Base-by-base conservation (phyloP, 352 stramenopile species). In the Phytophthora syringae region DNA sequence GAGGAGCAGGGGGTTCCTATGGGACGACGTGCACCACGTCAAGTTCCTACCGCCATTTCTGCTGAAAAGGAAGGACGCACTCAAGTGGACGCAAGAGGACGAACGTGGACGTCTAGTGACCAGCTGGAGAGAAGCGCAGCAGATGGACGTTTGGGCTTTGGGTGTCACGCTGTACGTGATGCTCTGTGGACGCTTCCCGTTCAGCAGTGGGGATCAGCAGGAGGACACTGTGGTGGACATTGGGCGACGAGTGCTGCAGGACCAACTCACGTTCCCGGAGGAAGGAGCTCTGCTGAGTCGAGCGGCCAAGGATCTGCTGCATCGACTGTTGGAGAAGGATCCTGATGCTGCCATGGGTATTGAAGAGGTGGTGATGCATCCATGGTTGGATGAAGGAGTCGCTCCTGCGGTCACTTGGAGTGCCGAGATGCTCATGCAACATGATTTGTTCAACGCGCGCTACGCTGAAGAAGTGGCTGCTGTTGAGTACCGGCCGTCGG, bases 131-230 rank as follows among this genome's bases (percentile, higher is more conserved):
- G 77, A 91, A 16, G 87, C 82, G 0, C 75, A 80, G 34, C 87
- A 93, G 43, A 37, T 93, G 7, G 87, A 95, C 59, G 52, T 86
- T 9, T 95, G 80, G 80, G 82, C 84, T 2, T 70, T 95, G 7
- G 87, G 87, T 3, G 77, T 95, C 22, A 90, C 81, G 6, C 80
- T 92, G 55, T 92, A 85, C 50, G 67, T 88, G 45, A 70, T 94
- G 59, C 63, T 94, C 2, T 92, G 77, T 30, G 80, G 73, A 1
- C 64, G 64, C 13, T 91, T 87, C 49, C 85, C 85, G 1, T 93
- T 92, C 39, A 57, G 68, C 34, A 59, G 20, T 25, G 39, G 52
- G 0, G 53, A 51, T 15, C 43, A 50, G 9, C 58, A 64, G 13
- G 63, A 76, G 10, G 55, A 60, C n/a, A 58, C 50, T 10, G 68